These are phyloP conservation scores for Petrea volubilis DNA, from an alignment of 257 asterid genomes.

Conservation along the genomic window DNA sequence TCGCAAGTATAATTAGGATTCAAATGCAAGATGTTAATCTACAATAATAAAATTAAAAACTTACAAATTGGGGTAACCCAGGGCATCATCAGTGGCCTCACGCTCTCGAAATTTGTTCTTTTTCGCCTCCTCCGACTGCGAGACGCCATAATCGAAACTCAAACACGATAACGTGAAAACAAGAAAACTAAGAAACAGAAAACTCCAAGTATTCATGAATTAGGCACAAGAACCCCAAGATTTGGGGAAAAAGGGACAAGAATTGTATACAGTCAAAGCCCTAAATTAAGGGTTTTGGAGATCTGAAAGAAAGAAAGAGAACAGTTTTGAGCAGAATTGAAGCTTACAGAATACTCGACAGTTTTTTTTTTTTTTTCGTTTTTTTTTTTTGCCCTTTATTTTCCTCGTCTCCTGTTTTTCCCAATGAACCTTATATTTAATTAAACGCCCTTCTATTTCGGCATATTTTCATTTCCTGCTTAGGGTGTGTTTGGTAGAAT, in stretches of 20 bases:
- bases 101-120: slow-evolving; percentile 91
- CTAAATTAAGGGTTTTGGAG: slow-evolving; percentile 42
- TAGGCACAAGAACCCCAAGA: slow-evolving; percentile 22
- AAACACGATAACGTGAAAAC: slow-evolving; percentile 38
- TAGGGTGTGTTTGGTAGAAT: not conserved
- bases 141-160: slow-evolving; percentile 52
- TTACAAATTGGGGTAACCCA: slow-evolving; percentile 88
- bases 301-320: slow-evolving; percentile 27
- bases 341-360: slow-evolving; percentile 13
- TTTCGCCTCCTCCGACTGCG: slow-evolving; percentile 64
- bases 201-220: slow-evolving; percentile 72
- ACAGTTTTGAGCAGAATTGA: slow-evolving; percentile 24
- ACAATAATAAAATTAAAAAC: slow-evolving; percentile 16
- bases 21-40: slow-evolving; percentile 16
- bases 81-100: slow-evolving; percentile 89
- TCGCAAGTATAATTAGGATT: not conserved
- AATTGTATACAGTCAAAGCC: slow-evolving; percentile 35
- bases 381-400: not conserved
- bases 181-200: slow-evolving; percentile 47
- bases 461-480: slow-evolving; percentile 17
- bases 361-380: not conserved
- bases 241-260: slow-evolving; percentile 19
- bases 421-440: slow-evolving; percentile 15
- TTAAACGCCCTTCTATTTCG: slow-evolving; percentile 13
- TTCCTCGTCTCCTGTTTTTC: not conserved